These are phyloP conservation scores for Fragilariopsis cylindrus DNA, from an alignment of 108 stramenopile genomes.

Conservation along the genomic window DNA sequence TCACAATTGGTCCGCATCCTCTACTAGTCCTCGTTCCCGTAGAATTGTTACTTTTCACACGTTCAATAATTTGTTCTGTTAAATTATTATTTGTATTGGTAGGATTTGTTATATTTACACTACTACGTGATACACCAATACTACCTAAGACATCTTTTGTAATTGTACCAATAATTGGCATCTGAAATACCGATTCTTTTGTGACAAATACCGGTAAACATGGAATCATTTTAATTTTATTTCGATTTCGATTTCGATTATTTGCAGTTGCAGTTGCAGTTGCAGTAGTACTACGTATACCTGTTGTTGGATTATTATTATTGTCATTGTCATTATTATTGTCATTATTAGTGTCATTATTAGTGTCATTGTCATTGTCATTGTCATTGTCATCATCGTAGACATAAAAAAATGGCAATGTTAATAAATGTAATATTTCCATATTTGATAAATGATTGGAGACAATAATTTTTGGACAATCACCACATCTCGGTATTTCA, in stretches of 20 bases:
- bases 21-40: too few species aligned
- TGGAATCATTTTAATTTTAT: not conserved
- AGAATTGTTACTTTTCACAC: not conserved
- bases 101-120: too few species aligned
- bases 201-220: not conserved
- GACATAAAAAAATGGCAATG: not conserved
- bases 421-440: not conserved
- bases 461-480: not conserved
- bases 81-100: too few species aligned
- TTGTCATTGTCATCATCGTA: not conserved
- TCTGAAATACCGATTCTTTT: not conserved
- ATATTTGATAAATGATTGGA: constrained; percentile 10
- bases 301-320: too few species aligned
- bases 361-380: too few species aligned
- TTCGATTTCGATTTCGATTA: too few species aligned
- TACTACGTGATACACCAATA: constrained; percentile 3
- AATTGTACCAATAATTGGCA: not conserved
- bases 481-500: not conserved
- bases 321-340: too few species aligned
- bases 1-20: not conserved
- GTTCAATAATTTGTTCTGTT: constrained; percentile 4
- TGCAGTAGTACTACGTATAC: too few species aligned
- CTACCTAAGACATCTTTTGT: not conserved
- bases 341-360: too few species aligned
- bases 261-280: too few species aligned